These are phyloP conservation scores for Funneliformis caledonium DNA, from an alignment of 371 early-diverging fungal species.

Conservation along the genomic window DNA sequence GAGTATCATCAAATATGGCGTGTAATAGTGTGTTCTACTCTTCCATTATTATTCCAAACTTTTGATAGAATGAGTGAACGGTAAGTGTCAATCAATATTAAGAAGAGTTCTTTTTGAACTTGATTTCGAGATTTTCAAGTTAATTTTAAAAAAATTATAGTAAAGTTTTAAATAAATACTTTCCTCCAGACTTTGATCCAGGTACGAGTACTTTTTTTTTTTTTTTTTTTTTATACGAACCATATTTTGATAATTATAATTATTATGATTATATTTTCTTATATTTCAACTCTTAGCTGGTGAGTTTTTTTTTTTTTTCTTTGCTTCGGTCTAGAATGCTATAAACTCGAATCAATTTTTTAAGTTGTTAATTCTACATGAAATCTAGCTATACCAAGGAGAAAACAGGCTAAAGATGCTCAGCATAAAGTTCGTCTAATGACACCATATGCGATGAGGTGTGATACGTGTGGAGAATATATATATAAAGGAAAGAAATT, in stretches of 20 bases:
- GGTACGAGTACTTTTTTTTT: constrained; percentile 54
- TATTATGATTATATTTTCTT: not conserved
- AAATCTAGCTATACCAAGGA: constrained; percentile 58
- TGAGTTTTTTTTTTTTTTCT: not conserved
- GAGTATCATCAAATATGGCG: too few relatives aligned
- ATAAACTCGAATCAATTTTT: not conserved
- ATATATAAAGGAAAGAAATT: constrained; percentile 97
- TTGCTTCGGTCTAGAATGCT: not conserved
- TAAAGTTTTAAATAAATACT: constrained; percentile 92
- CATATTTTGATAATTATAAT: not conserved
- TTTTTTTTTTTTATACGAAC: not conserved
- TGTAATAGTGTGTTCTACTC: too few relatives aligned
- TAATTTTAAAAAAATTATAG: constrained; percentile 42
- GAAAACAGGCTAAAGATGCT: constrained; percentile 77
- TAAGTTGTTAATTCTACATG: not conserved
- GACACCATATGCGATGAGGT: constrained; percentile 98
- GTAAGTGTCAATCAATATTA: not conserved
- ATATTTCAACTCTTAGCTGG: not conserved
- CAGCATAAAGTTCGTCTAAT: constrained; percentile 95
- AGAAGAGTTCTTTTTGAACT: not conserved
- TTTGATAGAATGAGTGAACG: not conserved
- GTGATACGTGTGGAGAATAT: constrained; percentile 94
- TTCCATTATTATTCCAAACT: too few relatives aligned
- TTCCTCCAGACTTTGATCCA: constrained; percentile 95
- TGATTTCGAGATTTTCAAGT: not conserved